phyloP scores from a whole-genome alignment of 1,139 yeast genomes.

The Protomyces inundatus region DNA sequence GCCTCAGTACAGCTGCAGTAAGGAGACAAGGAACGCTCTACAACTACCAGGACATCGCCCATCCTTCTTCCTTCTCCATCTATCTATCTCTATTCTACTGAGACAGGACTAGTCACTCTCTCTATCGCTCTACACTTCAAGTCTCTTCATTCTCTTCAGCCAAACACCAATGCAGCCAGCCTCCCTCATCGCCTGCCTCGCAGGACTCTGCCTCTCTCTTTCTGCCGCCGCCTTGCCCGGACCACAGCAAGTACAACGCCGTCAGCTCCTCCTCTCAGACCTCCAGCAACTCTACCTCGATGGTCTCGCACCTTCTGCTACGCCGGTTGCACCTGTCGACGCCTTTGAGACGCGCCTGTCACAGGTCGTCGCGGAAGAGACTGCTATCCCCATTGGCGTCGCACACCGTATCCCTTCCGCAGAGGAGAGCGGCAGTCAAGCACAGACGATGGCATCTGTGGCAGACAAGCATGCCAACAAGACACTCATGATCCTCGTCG shows the following conservation, averaged over 20 bases:
- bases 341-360: background rate
- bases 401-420: background rate
- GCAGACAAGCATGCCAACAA: background rate
- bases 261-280: constrained; percentile 19
- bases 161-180: constrained; percentile 5
- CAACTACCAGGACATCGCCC: too few relatives aligned
- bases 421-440: background rate
- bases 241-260: constrained; percentile 1
- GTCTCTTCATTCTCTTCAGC: background rate
- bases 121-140: too few relatives aligned
- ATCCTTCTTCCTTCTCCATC: too few relatives aligned
- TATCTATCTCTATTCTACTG: too few relatives aligned
- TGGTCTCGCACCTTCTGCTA: background rate
- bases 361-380: background rate
- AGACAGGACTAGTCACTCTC: too few relatives aligned
- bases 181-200: background rate
- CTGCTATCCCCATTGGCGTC: background rate
- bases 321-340: background rate
- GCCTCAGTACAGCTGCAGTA: too few relatives aligned
- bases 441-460: background rate
- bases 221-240: constrained; percentile 6
- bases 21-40: too few relatives aligned
- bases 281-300: constrained; percentile 6
- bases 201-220: background rate
- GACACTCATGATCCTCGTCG: background rate